Evolutionary conservation across 2,329 filamentous ascomycete genomes (phyloP), one percentile per base, ranked within the genome.

Genomic region (Dactylellina cionopaga): DNA sequence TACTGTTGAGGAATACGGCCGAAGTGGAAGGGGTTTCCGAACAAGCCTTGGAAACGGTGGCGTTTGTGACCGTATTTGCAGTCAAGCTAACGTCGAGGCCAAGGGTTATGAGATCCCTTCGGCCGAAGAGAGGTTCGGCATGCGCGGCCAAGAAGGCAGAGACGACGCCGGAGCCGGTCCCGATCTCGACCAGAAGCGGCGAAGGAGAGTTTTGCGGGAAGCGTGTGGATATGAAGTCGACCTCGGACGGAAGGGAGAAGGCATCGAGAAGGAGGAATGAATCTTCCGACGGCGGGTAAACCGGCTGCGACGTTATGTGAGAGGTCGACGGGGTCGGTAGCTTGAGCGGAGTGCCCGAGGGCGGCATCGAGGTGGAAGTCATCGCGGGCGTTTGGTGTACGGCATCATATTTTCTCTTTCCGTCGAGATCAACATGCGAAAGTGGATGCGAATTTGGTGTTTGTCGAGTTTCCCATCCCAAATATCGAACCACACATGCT

Each of bases 201-300:
- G 83, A 78, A 0, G 83, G 75, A 29, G 76, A 74, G 17, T 75
- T 59, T 35, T 58, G 17, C n/a, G 76, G 66, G 79, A 96, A 96
- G 43, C 86, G 86, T 3, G 81, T 66, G 15, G 83, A 83, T 17
- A 97, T 86, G 80, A 92, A 96, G 22, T 82, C 76, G 2, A 84
- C 86, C 81, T 96, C 92, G 1, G 85, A 80, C 0, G 83, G 69
- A 1, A 89, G 90, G 0, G 93, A 94, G 44, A 99, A 85, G 0
- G 93, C 96, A 82, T 99, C 94, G 27, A 99, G 87, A 51, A 99
- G 86, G 44, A 99, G 87, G 79, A 92, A 99, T 3, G 93, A 97
- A 82, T 99, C 95, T 81, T 99, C 95, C 9, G 94, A 90, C 33
- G 95, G 95, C 79, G 97, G 93, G 82, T 99, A 99, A 76, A 98